These are phyloP conservation scores for Diddensiella santjacobensis DNA, from an alignment of 805 yeast genomes.

Conservation along the genomic window DNA sequence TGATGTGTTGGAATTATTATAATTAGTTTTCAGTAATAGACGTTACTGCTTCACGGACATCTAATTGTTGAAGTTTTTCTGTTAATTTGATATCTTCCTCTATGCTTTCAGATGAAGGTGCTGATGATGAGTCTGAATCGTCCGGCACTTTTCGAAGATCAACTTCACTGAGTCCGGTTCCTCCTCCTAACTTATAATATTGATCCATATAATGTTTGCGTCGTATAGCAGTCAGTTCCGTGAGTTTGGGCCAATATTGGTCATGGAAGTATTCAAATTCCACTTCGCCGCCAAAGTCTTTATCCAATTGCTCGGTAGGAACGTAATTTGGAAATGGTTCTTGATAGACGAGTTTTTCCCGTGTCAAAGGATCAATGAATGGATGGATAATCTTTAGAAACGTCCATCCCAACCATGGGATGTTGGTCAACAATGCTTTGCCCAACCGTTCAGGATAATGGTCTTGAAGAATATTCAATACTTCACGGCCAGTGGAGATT, in stretches of 20 bases:
- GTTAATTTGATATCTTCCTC: conserved; percentile 4
- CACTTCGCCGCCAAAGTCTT: conserved; percentile 78
- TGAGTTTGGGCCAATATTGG: conserved; percentile 72
- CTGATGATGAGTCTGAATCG: not conserved
- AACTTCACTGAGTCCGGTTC: conserved; percentile 75
- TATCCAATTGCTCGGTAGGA: conserved; percentile 75
- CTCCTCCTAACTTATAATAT: conserved; percentile 66
- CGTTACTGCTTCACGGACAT: conserved; percentile 1
- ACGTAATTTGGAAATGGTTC: conserved; percentile 84
- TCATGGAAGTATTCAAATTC: conserved; percentile 81
- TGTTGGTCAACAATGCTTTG: conserved; percentile 83
- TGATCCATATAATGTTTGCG: conserved; percentile 62
- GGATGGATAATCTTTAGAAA: conserved; percentile 90
- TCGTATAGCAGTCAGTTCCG: conserved; percentile 54
- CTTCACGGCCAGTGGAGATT: conserved; percentile 82
- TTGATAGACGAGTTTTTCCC: conserved; percentile 88
- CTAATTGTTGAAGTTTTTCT: conserved; percentile 8
- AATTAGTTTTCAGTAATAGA: not conserved
- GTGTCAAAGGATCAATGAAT: conserved; percentile 91
- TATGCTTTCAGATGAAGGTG: not conserved
- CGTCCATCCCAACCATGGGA: conserved; percentile 92
- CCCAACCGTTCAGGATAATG: conserved; percentile 98
- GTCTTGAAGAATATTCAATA: conserved; percentile 86
- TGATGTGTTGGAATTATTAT: not conserved
- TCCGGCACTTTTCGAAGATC: conserved; percentile 51